These are phyloP conservation scores for Fusarium azukiicola DNA, from an alignment of 2,329 filamentous ascomycete genomes.

Conservation along the genomic window DNA sequence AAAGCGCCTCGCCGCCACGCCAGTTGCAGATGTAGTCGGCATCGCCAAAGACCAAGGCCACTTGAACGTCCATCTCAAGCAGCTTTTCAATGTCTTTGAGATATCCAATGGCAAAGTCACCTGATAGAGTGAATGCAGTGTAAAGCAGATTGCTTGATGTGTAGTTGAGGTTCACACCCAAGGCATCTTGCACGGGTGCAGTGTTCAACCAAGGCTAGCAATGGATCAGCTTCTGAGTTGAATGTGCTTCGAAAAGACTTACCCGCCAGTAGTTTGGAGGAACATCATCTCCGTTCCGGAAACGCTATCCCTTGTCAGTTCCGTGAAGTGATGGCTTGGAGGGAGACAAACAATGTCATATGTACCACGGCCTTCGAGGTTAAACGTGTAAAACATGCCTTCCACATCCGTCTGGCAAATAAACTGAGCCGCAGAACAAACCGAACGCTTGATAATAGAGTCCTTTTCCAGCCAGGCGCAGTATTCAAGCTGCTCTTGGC, in stretches of 20 bases:
- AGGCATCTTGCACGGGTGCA: conserved; percentile 24
- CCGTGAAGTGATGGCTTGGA: too few species aligned
- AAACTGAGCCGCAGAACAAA: conserved; percentile 27
- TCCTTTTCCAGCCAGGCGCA: conserved; percentile 25
- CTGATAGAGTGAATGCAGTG: conserved; percentile 25
- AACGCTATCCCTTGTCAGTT: conserved; percentile 1
- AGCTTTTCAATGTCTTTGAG: conserved; percentile 30
- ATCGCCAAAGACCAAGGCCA: conserved; percentile 33
- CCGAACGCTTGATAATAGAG: conserved; percentile 22
- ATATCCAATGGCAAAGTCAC: conserved; percentile 27
- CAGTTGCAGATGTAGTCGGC: conserved; percentile 43
- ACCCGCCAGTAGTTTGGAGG: conserved; percentile 32
- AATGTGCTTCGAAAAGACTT: background rate
- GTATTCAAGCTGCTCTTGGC: conserved; percentile 31
- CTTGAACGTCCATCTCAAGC: conserved; percentile 29
- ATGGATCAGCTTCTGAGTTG: background rate
- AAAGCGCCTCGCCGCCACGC: conserved; percentile 35
- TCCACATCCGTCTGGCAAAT: conserved; percentile 34
- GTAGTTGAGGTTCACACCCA: conserved; percentile 38
- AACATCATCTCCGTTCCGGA: conserved; percentile 21
- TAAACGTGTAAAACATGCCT: conserved; percentile 30
- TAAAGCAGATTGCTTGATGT: conserved; percentile 32
- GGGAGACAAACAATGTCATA: conserved; percentile 32
- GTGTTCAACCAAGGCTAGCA: conserved; percentile 28
- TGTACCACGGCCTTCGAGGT: conserved; percentile 32